phyloP scores from a whole-genome alignment of 2,329 filamentous ascomycete species.

The Diaporthe caulivora region DNA sequence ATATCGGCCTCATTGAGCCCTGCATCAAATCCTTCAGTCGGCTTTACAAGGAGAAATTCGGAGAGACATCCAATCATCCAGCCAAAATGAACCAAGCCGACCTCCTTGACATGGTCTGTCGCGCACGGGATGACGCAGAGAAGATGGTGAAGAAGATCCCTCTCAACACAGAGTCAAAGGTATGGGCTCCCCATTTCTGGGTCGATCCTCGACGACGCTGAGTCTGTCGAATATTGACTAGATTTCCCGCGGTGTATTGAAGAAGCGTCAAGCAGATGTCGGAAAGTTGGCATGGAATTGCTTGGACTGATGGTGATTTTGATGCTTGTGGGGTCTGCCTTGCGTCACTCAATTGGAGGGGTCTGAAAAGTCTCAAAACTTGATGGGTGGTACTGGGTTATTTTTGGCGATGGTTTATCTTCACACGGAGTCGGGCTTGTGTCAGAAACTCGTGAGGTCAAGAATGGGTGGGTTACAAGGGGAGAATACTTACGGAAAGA shows the following conservation, averaged over 20 bases:
- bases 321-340: background rate
- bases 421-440: background rate
- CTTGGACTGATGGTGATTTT: background rate
- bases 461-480: background rate
- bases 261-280: background rate
- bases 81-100: background rate
- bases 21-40: conserved; percentile 24
- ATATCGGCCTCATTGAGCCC: conserved; percentile 20
- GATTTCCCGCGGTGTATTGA: background rate
- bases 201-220: background rate
- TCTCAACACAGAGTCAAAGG: background rate
- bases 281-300: no score
- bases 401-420: background rate
- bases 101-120: conserved; percentile 19
- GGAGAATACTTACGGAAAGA: background rate
- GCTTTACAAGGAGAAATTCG: conserved; percentile 14
- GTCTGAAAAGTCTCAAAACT: no score
- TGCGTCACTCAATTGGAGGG: background rate
- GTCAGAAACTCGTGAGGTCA: background rate
- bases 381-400: background rate
- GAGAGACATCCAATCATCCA: background rate
- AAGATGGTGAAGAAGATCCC: background rate
- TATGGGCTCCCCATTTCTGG: conserved; percentile 2
- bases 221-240: background rate
- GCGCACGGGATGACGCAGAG: conserved; percentile 32